Percentiles rank a stretch among this genome's conserved stretches.
Conservation (phyloP, 441 rosid species). For the Syzygium malaccense region DNA sequence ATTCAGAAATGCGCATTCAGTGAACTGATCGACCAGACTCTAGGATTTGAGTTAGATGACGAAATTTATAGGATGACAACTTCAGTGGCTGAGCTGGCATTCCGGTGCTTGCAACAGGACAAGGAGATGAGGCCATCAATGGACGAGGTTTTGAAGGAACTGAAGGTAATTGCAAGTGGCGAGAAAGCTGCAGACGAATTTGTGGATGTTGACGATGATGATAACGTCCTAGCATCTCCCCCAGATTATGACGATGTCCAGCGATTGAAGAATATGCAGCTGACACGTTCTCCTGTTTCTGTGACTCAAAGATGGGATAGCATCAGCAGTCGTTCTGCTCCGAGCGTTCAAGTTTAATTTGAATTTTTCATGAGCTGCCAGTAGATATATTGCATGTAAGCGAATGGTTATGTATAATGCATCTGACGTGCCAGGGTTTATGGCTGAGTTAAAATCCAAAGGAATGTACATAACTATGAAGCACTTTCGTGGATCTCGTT, state of each 20-base stretch:
- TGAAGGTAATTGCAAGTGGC: slow-evolving; percentile 22
- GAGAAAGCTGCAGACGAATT: slow-evolving; percentile 13
- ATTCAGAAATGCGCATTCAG: slow-evolving; percentile 37
- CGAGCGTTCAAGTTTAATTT: background rate
- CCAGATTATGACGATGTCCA: slow-evolving; percentile 25
- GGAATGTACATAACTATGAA: background rate
- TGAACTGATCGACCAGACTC: slow-evolving; percentile 50
- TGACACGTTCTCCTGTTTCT: background rate
- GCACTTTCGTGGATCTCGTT: background rate
- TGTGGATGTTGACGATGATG: slow-evolving; percentile 1
- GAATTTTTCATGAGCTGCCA: background rate
- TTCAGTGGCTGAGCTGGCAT: slow-evolving; percentile 60
- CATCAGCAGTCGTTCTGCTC: background rate
- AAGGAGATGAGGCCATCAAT: slow-evolving; percentile 64
- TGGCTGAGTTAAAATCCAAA: background rate
- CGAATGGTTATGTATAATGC: background rate
- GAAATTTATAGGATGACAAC: slow-evolving; percentile 39
- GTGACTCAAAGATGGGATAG: background rate
- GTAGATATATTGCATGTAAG: background rate
- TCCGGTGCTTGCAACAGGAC: slow-evolving; percentile 60
- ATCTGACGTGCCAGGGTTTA: background rate
- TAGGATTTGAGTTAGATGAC: slow-evolving; percentile 34
- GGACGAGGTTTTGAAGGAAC: slow-evolving; percentile 45
- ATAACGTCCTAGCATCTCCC: slow-evolving; percentile 18
- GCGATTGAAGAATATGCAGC: slow-evolving; percentile 20